Base-by-base conservation (phyloP, 2,329 filamentous ascomycete genomes). In the Dactylellina sp. region DNA sequence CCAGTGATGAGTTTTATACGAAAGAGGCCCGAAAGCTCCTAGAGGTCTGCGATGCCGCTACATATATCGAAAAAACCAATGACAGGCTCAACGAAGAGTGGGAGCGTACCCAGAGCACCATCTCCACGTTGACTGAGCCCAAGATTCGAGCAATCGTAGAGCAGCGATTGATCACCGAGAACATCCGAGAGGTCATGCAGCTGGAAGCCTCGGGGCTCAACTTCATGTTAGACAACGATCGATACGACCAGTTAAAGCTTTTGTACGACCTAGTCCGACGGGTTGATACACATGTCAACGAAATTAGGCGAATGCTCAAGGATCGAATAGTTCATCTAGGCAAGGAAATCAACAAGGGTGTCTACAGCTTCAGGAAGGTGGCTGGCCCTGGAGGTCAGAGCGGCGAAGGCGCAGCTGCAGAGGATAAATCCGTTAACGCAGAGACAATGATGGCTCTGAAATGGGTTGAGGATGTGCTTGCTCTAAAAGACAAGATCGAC, bases 391-490 rank as follows among this genome's bases (percentile, higher is more conserved):
- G 22, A 7, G 64, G 57, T 9, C 61, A 25, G 7, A 60, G 47
- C 7, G 77, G 81, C 42, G 80, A 81, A 64, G 76, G 83, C 44
- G 83, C 84, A 2, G 83, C 86, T 11, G 85, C 85, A 6, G 85
- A 81, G 1, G 84, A 85, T 5, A 84, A 83, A 65, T 80, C 84
- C 18, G 86, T 85, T 32, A 83, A 82, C 22, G 84, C 83, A 20
- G 82, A 82, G 79, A 98, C 95, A 0, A 86, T 88, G 0, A 91
- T 93, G 1, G 95, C 95, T 0, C 90, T 98, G 78, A 92, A 91
- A 78, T 99, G 95, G 95, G 94, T 98, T 1, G 92, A 96, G 78
- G 93, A 97, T 78, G 91, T 98, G 1, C 83, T 99, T 52, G 82
- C 83, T 16, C 84, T 99, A 25, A 97, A 98, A 81, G 89, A 91